Percentiles rank a stretch among this genome's conserved stretches.
phyloP scores from a whole-genome alignment of 805 yeast species.

The Cyberlindnera galapagoensis region DNA sequence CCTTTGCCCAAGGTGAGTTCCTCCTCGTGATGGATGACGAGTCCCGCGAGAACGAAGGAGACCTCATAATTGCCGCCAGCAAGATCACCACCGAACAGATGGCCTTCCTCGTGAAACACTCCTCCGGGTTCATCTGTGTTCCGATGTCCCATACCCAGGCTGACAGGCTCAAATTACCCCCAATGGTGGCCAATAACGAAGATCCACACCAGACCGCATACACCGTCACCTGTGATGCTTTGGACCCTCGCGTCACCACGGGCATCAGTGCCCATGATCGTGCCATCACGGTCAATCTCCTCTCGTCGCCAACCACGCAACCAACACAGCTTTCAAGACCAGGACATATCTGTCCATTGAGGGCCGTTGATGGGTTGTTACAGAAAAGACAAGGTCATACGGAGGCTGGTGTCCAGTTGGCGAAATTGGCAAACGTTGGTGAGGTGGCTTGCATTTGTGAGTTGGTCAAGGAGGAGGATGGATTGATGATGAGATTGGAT shows the following conservation, averaged over 20 bases:
- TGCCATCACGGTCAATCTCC: constrained; percentile 66
- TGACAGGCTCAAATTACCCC: constrained; percentile 70
- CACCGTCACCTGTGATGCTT: constrained; percentile 84
- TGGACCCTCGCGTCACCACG: constrained; percentile 89
- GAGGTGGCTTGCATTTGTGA: constrained; percentile 95
- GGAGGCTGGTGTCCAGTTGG: constrained; percentile 91
- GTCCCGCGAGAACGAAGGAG: constrained; percentile 95
- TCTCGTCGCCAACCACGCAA: constrained; percentile 54
- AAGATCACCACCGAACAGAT: constrained; percentile 71
- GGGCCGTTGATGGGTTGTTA: constrained; percentile 85
- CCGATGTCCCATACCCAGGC: constrained; percentile 79
- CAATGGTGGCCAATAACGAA: constrained; percentile 47
- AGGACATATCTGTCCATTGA: constrained; percentile 88
- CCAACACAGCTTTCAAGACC: constrained; percentile 78
- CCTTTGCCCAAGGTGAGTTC: constrained; percentile 45
- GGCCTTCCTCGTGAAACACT: constrained; percentile 88
- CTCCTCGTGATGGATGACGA: constrained; percentile 97
- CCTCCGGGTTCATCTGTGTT: constrained; percentile 90
- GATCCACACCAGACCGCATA: constrained; percentile 97
- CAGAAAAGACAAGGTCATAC: constrained; percentile 88
- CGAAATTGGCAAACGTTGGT: constrained; percentile 65
- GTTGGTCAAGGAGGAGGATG: constrained; percentile 87
- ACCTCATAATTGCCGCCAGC: constrained; percentile 89
- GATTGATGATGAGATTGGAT: constrained; percentile 88
- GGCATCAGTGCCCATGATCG: constrained; percentile 96